Percentiles rank a stretch among this genome's conserved stretches.
phyloP scores from a whole-genome alignment of 2,329 filamentous ascomycete species.

The Fusarium sp. region DNA sequence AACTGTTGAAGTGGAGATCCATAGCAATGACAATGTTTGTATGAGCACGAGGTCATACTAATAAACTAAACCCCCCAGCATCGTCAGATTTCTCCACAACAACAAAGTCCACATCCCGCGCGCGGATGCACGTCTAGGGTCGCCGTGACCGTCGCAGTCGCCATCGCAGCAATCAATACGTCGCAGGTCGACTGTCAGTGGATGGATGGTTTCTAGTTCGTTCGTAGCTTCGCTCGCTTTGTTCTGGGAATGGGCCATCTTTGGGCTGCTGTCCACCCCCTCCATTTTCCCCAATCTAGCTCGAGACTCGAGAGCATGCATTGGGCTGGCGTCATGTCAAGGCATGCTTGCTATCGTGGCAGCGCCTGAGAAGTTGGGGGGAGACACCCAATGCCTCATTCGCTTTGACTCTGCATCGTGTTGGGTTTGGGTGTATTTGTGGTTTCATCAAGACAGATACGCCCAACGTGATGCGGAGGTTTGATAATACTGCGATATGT shows the following conservation, averaged over 20 bases:
- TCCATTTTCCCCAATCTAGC: not conserved
- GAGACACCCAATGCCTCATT: conserved; percentile 34
- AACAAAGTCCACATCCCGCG: conserved; percentile 39
- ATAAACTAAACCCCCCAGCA: conserved; percentile 24
- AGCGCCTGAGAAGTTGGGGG: conserved; percentile 52
- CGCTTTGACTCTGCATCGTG: conserved; percentile 19
- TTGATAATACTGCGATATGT: conserved; percentile 5
- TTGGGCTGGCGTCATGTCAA: conserved; percentile 47
- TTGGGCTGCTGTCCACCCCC: conserved; percentile 49
- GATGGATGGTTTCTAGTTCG: conserved; percentile 1
- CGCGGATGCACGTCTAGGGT: conserved; percentile 44
- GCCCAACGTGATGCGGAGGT: too few relatives aligned
- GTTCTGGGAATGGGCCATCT: conserved; percentile 28
- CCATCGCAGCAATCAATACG: conserved; percentile 46
- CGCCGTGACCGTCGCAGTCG: conserved; percentile 37
- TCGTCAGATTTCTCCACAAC: conserved; percentile 44
- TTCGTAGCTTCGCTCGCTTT: conserved; percentile 16
- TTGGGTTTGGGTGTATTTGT: conserved; percentile 36
- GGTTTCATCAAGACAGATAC: not conserved
- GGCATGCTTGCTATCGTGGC: conserved; percentile 57
- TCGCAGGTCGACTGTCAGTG: conserved; percentile 45
- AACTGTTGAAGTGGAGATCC: conserved; percentile 27
- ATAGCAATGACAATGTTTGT: conserved; percentile 10
- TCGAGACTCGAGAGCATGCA: conserved; percentile 23
- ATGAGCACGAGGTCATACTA: too few relatives aligned